Evolutionary conservation across 495 filamentous ascomycete genomes (phyloP).

Genomic region (Penicillium samsonianum): DNA sequence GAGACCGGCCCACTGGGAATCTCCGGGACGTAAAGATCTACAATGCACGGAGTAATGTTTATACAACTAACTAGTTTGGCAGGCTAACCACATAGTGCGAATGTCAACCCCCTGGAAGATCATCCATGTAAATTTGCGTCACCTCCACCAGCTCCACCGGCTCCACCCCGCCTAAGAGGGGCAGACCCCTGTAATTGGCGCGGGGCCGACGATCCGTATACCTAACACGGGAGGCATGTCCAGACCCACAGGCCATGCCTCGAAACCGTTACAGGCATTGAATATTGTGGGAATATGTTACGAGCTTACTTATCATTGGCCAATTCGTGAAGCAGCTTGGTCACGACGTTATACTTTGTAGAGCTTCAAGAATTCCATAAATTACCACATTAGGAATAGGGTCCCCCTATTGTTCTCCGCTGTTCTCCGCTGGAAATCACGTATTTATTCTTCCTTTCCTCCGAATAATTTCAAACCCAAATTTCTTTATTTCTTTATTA

Average conservation of each 20-base stretch:
- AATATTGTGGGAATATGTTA: background rate
- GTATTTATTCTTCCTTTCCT: constrained; percentile 1
- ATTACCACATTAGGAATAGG: background rate
- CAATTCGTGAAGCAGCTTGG: background rate
- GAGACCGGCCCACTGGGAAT: background rate
- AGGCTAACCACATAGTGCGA: background rate
- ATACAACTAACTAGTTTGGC: background rate
- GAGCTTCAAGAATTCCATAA: background rate
- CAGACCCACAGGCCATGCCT: background rate
- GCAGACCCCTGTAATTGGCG: background rate
- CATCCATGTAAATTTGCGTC: background rate
- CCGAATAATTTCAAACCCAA: background rate
- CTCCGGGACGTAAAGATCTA: background rate
- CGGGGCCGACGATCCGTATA: background rate
- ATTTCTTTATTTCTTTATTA: background rate
- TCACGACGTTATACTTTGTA: background rate
- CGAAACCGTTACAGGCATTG: background rate
- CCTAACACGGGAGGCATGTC: background rate
- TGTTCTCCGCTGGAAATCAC: background rate
- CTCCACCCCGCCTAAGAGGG: background rate
- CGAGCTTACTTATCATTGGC: background rate
- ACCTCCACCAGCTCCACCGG: background rate
- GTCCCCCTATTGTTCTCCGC: background rate
- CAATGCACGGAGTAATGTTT: background rate
- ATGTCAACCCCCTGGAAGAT: background rate